phyloP scores from a whole-genome alignment of 139 green algal species.

The Chlamydomonas asymmetrica region DNA sequence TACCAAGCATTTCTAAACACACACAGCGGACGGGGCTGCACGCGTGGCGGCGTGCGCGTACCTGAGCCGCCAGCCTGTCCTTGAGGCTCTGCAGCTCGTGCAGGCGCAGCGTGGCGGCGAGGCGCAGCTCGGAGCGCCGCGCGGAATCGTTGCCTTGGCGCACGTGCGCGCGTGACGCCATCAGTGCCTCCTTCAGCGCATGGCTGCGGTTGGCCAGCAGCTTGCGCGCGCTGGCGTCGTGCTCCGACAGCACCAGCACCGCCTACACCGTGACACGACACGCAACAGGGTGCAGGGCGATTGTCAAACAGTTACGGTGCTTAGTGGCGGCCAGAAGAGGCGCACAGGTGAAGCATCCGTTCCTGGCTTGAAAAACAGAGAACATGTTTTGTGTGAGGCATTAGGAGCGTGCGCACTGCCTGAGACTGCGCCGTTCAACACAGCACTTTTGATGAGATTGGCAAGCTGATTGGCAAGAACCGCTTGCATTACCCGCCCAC shows the following conservation, averaged over 20 bases:
- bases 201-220: slow-evolving; percentile 24
- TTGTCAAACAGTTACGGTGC: too few relatives aligned
- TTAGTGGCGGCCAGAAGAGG: too few relatives aligned
- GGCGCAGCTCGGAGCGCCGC: neutral
- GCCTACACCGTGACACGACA: slow-evolving; percentile 4
- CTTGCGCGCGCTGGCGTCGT: slow-evolving; percentile 32
- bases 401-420: too few relatives aligned
- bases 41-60: neutral
- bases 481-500: too few relatives aligned
- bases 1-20: neutral
- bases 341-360: too few relatives aligned
- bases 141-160: slow-evolving; percentile 2
- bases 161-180: slow-evolving; percentile 11
- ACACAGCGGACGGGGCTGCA: neutral
- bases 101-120: slow-evolving; percentile 20
- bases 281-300: too few relatives aligned
- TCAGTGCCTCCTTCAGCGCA: slow-evolving; percentile 25
- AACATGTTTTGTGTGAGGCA: too few relatives aligned
- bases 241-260: slow-evolving; percentile 19
- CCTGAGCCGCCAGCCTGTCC: too few relatives aligned
- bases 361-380: too few relatives aligned
- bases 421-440: too few relatives aligned
- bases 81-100: neutral
- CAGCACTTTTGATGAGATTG: too few relatives aligned
- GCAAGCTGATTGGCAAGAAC: too few relatives aligned